These are phyloP conservation scores for Poterioochromonas sp. DNA, from an alignment of 352 stramenopile genomes.

Conservation along the genomic window DNA sequence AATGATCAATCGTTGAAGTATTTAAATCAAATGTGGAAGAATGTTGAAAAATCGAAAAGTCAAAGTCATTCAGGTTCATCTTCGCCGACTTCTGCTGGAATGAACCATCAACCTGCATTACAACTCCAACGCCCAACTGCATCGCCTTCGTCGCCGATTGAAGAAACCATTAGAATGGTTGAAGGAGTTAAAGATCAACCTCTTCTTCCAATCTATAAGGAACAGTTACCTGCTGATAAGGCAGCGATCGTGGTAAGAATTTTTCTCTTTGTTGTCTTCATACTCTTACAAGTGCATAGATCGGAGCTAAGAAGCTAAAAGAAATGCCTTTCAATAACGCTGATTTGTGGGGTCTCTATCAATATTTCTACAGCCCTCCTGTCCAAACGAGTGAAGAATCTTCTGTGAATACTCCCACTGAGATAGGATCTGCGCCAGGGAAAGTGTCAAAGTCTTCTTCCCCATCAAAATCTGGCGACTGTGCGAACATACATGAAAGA, in stretches of 20 bases:
- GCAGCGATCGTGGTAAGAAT: not conserved
- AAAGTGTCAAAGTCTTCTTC: not conserved
- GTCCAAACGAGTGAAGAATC: not conserved
- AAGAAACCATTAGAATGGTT: not conserved
- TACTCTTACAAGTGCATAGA: not conserved
- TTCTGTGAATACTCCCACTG: not conserved
- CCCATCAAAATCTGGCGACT: not conserved
- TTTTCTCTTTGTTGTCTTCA: not conserved
- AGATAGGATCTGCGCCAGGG: not conserved
- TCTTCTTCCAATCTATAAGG: not conserved
- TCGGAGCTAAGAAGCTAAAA: not conserved
- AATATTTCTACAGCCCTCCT: constrained; percentile 45
- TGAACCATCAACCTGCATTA: too few species aligned
- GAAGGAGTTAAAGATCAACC: not conserved
- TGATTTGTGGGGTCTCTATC: constrained; percentile 44
- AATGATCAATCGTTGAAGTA: constrained; percentile 7
- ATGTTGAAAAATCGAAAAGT: too few species aligned
- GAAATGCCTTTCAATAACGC: constrained; percentile 40
- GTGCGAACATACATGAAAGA: not conserved
- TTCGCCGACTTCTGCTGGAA: too few species aligned
- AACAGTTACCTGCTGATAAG: not conserved
- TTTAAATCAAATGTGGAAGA: not conserved
- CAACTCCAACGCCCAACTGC: not conserved
- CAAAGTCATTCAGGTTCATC: too few species aligned
- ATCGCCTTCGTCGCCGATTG: not conserved